Base-by-base conservation (phyloP, 768 basidiomycete genomes). In the Kwoniella heveanensis region DNA sequence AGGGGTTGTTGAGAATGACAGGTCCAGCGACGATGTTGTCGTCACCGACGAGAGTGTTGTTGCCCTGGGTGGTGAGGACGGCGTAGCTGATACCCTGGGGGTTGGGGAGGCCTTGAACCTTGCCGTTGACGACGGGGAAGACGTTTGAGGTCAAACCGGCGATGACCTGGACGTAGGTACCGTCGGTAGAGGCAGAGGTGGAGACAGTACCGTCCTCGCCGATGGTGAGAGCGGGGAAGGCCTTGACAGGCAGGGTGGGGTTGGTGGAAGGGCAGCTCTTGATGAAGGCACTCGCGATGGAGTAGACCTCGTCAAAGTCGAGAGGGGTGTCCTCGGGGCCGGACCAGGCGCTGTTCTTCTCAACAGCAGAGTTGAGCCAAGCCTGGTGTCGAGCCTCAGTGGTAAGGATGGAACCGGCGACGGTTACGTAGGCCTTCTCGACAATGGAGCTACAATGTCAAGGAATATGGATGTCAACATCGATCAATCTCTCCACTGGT, bases 311-410 rank as follows among this genome's bases (percentile, higher is more conserved):
- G 72, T 58, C 66, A 76, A 83, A 81, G 71, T 61, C 77, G 27
- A 83, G 76, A 56, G 72, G 77, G 65, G 77, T 86, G 75, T 88
- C 87, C 72, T 87, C 86, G 7, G 86, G 80, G 2, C 83, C 83
- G 54, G 83, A 85, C 87, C 87, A 88, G 0, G 85, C 82, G 37
- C 83, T 81, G 22, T 77, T 76, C 54, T 84, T 81, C 64, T 80
- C 78, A 44, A 85, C 83, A 17, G 84, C 82, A 1, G 83, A 83
- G 65, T 82, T 81, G 36, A 89, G 77, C 87, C 87, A 89, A 1
- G 84, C 80, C n/a, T 86, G 83, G 60, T 89, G 88, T 32, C 87
- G 84, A 24, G 86, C 83, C 71, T 89, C 87, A 56, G 83, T 84
- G 17, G 85, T 81, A 50, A 89, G 81, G 68, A 90, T 88, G 21